These are phyloP conservation scores for Spathaspora girioi DNA, from an alignment of 805 yeast species.

Conservation along the genomic window DNA sequence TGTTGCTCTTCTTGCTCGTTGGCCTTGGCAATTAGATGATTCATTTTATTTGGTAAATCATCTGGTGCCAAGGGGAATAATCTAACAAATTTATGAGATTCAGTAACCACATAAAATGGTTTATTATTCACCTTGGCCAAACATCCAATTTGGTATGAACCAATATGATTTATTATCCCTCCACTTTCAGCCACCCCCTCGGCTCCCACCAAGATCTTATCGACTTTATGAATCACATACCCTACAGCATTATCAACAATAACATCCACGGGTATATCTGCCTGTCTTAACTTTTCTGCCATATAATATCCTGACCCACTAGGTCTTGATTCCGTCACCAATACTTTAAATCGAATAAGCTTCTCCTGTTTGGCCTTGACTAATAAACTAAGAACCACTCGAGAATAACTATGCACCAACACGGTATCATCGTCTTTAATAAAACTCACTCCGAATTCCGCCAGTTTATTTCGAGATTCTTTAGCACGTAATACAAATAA, in stretches of 20 bases:
- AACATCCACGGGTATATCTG: conserved; percentile 81
- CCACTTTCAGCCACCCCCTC: conserved; percentile 99
- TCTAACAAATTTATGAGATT: conserved; percentile 93
- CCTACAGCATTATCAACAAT: conserved; percentile 95
- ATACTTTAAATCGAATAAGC: conserved; percentile 79
- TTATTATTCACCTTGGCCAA: conserved; percentile 85
- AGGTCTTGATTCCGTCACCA: conserved; percentile 92
- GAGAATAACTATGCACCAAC: conserved; percentile 84
- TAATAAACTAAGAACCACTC: conserved; percentile 80
- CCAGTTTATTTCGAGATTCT: conserved; percentile 81
- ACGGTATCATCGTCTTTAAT: conserved; percentile 90
- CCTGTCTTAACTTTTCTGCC: conserved; percentile 62
- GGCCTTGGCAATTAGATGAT: conserved; percentile 17
- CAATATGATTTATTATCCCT: conserved; percentile 93
- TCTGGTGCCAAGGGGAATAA: conserved; percentile 91
- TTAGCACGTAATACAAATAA: conserved; percentile 89
- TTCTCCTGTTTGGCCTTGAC: conserved; percentile 69
- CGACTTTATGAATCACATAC: conserved; percentile 82
- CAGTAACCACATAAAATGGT: conserved; percentile 92
- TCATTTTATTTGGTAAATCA: conserved; percentile 64
- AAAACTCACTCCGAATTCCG: conserved; percentile 82
- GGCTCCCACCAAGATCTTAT: conserved; percentile 94
- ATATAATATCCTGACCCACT: conserved; percentile 69
- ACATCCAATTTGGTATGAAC: conserved; percentile 92
- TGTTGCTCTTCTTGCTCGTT: conserved; percentile 18